Evolutionary conservation across 495 filamentous ascomycete species (phyloP), one percentile per base, ranked within the genome.

Genomic region (Hypoxylon lienhwacheense): DNA sequence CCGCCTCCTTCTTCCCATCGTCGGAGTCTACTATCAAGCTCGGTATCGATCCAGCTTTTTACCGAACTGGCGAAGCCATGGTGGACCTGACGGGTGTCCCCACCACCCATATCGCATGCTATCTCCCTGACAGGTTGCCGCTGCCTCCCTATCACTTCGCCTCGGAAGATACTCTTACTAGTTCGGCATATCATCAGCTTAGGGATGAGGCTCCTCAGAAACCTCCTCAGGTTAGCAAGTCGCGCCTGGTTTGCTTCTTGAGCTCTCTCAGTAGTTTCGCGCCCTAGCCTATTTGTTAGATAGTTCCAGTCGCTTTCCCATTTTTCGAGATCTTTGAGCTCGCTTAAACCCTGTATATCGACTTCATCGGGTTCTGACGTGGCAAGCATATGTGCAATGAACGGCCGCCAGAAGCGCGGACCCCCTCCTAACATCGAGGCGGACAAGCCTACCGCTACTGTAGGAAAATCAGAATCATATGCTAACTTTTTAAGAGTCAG

Each of bases 371-470:
- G 24, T 5, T 4, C 8, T 26, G 2, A 4, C 5, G 34, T 17
- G 2, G 26, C 3, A 8, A 47, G 34, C 12, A 46, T 25, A 15
- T 55, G 42, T 0, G n/a, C 2, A n/a, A 47, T 8, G 3, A 55
- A 32, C 0, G 16, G 11, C 3, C 51, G 14, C 51, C 51, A 55
- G 16, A 4, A 0, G 3, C 1, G 0, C 5, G 51, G 51, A 6
- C 51, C 51, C 3, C 24, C 20, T 12, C 34, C 28, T 2, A 47
- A 3, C 4, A 47, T 7, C 5, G 51, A 55, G n/a, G 42, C 51
- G 0, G 42, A 55, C 11, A 50, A 36, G 7, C 43, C 52, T 4
- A 55, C 44, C 1, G 36, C 35, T n/a, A 48, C 6, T 7, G 35
- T 16, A n/a, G 8, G 33, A 3, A 2, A 1, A 8, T 16, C 14